These are phyloP conservation scores for Pythium grandisporangium DNA, from an alignment of 352 stramenopile genomes.

Conservation along the genomic window DNA sequence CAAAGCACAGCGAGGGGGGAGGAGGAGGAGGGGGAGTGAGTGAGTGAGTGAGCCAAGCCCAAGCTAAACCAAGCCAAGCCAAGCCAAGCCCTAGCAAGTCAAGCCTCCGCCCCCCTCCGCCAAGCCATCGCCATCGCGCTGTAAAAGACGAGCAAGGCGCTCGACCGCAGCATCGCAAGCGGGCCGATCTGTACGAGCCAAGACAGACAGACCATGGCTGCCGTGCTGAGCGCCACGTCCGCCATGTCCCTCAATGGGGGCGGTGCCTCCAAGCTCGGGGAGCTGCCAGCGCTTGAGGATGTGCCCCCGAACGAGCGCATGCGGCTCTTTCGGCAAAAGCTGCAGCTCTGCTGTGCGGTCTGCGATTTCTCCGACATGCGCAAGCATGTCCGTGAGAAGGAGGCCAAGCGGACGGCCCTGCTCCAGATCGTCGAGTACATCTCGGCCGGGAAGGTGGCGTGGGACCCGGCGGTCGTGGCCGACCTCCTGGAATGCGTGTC, in stretches of 20 bases:
- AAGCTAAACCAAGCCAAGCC: no score
- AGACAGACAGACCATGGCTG: not conserved
- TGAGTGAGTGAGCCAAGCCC: no score
- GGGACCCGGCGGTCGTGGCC: conserved; percentile 32
- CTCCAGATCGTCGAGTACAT: conserved; percentile 98
- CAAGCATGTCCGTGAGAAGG: conserved; percentile 56
- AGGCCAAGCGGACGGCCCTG: conserved; percentile 93
- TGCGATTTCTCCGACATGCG: conserved; percentile 53
- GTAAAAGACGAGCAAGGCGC: no score
- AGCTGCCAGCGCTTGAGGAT: conserved; percentile 46
- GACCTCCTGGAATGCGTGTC: conserved; percentile 67
- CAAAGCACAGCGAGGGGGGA: no score
- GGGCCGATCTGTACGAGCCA: no score
- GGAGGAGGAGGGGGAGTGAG: no score
- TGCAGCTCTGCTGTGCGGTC: conserved; percentile 47
- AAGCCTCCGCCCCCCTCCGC: no score
- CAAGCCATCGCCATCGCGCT: no score
- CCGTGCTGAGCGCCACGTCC: not conserved
- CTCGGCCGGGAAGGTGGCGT: conserved; percentile 66
- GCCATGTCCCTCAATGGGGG: conserved; percentile 2
- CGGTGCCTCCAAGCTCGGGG: conserved; percentile 32
- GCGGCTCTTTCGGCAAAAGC: conserved; percentile 57
- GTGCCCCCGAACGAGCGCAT: conserved; percentile 41
- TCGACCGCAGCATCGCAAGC: no score
- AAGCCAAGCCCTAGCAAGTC: no score